Conservation (phyloP, 208 protist genomes). For the Phytomonas francai region DNA sequence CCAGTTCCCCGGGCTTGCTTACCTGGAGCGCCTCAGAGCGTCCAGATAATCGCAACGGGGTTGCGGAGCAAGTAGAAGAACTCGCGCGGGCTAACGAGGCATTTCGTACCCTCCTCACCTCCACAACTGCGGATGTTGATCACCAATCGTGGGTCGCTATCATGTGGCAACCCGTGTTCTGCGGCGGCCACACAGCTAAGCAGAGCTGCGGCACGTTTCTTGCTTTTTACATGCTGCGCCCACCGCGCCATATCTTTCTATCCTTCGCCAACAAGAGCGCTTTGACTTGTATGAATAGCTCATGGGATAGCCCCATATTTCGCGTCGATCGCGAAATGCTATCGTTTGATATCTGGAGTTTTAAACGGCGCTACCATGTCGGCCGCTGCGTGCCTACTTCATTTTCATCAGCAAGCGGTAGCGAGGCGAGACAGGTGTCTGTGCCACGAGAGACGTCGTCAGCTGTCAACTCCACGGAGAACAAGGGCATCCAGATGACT, state of each 20-base stretch:
- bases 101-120: slow-evolving; percentile 56
- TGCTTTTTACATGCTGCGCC: slow-evolving; percentile 73
- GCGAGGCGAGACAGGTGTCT: neutral
- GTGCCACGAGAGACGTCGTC: neutral
- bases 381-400: slow-evolving; percentile 17
- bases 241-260: slow-evolving; percentile 57
- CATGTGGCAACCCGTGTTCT: slow-evolving; percentile 81
- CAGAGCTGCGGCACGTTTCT: slow-evolving; percentile 81
- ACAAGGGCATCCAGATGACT: neutral
- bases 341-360: slow-evolving; percentile 59
- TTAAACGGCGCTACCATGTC: slow-evolving; percentile 39
- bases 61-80: slow-evolving; percentile 62
- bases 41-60: slow-evolving; percentile 69
- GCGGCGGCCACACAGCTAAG: slow-evolving; percentile 66
- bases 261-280: slow-evolving; percentile 35
- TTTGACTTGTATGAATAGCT: slow-evolving; percentile 52
- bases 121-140: slow-evolving; percentile 62
- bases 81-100: slow-evolving; percentile 48
- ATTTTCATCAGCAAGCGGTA: neutral
- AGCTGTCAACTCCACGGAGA: neutral
- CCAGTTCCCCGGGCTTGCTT: slow-evolving; percentile 25
- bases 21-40: slow-evolving; percentile 70
- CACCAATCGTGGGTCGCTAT: slow-evolving; percentile 84
- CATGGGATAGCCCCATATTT: slow-evolving; percentile 60
- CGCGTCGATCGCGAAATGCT: slow-evolving; percentile 50